Base-by-base conservation (phyloP, 345 rosid species). In the Eucalyptus erythrocorys region DNA sequence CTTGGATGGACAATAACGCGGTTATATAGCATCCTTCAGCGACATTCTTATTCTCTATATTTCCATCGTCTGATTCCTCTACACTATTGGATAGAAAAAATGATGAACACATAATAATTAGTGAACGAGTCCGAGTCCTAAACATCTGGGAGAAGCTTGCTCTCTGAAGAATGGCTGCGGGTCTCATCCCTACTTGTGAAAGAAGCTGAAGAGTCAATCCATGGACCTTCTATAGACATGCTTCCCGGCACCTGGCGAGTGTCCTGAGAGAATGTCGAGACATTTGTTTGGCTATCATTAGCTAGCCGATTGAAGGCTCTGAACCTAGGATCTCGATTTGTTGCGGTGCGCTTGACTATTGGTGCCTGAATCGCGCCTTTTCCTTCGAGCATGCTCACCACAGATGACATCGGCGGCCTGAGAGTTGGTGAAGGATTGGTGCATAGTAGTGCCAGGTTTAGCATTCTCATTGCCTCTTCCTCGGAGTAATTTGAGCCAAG, bases 401-500 rank as follows among this genome's bases (percentile, higher is more conserved):
- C 97, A 19, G 97, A 93, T 43, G 99, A 95, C 98, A 97, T 96
- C n/a, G 92, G 85, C 89, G 99, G 99, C 90, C 99, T 93, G 43
- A 96, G 84, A 45, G 98, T 96, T 6, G 99, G 99, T 88, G 99
- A 97, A 32, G 96, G 95, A 85, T 96, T 97, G 86, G 99, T 96
- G 95, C 99, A 97, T 86, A 96, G 90, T 11, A 97, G 92, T 87
- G 95, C 97, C 76, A 97, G 55, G 93, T 93, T 93, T 61, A 97
- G 93, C 94, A 97, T 91, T 87, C 93, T 89, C 94, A 90, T 88
- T 53, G 97, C 99, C 91, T 96, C 98, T 79, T 91, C 86, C 91
- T 92, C 92, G 9, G 95, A 88, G 88, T 91, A 95, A 37, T 89
- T 55, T 43, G 94, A 91, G 88, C 97, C 97, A 2, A 97, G 98